A percentile compares a stretch with the other conserved stretches of the same genome.
Evolutionary conservation across 2,329 filamentous ascomycete genomes (phyloP).

Genomic region (Alternaria triticimaculans): DNA sequence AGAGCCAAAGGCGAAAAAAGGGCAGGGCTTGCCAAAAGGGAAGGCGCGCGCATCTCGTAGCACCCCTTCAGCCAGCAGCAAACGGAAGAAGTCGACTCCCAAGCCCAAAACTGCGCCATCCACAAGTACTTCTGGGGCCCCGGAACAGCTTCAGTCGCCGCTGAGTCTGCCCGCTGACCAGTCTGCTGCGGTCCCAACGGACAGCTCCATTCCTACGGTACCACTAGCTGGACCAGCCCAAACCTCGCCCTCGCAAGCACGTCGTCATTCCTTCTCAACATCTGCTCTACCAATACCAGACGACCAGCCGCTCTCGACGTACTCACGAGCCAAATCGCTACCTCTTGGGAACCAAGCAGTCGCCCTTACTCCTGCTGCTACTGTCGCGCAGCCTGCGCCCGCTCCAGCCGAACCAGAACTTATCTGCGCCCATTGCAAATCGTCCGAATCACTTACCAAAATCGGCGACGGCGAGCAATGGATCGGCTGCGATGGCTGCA

Average conservation of each 20-base stretch:
- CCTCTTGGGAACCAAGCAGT: conserved; percentile 32
- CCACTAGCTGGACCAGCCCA: conserved; percentile 13
- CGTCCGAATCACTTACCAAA: conserved; percentile 60
- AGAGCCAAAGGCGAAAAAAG: conserved; percentile 44
- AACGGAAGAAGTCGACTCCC: conserved; percentile 49
- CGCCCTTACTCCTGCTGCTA: conserved; percentile 16
- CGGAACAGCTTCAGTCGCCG: conserved; percentile 44
- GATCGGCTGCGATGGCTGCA: conserved; percentile 73
- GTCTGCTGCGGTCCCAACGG: conserved; percentile 11
- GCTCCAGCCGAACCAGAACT: conserved; percentile 46
- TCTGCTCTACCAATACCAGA: conserved; percentile 11
- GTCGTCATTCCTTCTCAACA: conserved; percentile 43
- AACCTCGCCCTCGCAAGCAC: conserved; percentile 16
- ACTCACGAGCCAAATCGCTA: conserved; percentile 40
- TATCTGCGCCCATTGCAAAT: conserved; percentile 64
- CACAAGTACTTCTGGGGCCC: conserved; percentile 16
- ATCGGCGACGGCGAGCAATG: conserved; percentile 65
- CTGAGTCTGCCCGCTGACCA: conserved; percentile 41
- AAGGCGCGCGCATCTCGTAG: conserved; percentile 52
- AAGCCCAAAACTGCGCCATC: conserved; percentile 40
- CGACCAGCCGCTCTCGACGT: conserved; percentile 3
- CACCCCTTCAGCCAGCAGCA: conserved; percentile 41
- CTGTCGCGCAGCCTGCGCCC: conserved; percentile 13
- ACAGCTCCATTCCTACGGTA: conserved; percentile 9
- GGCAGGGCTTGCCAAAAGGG: conserved; percentile 55